Conservation (phyloP, 1,284 basidiomycete genomes). For the Marasmius tenuissimus region DNA sequence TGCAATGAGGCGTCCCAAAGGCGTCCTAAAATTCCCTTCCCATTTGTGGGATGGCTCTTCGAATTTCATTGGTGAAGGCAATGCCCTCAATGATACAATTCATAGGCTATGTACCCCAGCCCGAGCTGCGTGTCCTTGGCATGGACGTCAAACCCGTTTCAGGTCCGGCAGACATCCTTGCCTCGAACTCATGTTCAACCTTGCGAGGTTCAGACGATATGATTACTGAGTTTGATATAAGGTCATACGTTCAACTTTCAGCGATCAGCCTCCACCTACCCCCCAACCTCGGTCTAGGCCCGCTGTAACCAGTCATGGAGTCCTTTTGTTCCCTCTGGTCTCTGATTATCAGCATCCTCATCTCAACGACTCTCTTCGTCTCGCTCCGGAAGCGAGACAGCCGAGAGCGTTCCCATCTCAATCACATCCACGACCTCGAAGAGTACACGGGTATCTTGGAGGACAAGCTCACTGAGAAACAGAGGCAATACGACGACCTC, state of each 20-base stretch:
- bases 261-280: not conserved
- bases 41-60: too few species aligned
- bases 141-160: not conserved
- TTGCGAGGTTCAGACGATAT: not conserved
- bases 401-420: not conserved
- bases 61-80: too few species aligned
- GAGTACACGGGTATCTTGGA: conserved; percentile 4
- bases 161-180: not conserved
- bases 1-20: too few species aligned
- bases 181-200: not conserved
- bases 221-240: not conserved
- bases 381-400: not conserved
- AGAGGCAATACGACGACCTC: conserved; percentile 8
- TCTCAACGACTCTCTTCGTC: not conserved
- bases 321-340: not conserved
- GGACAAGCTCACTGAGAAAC: conserved; percentile 3
- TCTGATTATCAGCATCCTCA: not conserved
- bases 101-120: not conserved
- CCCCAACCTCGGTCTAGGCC: not conserved
- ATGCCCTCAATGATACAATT: not conserved
- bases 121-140: not conserved
- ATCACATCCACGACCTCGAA: conserved; percentile 4
- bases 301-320: not conserved
- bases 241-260: not conserved
- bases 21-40: too few species aligned